These are phyloP conservation scores for Parmelia sp. DNA, from an alignment of 495 filamentous ascomycete species.

Conservation along the genomic window DNA sequence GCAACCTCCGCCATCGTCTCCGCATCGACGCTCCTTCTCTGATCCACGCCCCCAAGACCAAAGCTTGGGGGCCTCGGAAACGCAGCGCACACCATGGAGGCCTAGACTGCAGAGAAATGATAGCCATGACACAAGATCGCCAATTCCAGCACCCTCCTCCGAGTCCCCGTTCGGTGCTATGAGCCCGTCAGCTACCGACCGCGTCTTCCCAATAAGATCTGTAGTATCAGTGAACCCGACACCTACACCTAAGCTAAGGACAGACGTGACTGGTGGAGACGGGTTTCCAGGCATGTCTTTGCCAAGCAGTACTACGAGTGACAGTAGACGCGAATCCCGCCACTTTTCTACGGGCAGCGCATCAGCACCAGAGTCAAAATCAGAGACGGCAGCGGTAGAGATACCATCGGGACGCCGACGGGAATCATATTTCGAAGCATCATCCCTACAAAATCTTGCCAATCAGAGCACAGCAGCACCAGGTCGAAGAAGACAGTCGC, in stretches of 20 bases:
- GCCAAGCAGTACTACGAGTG: conserved; percentile 19
- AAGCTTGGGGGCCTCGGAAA: conserved; percentile 3
- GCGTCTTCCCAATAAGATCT: conserved; percentile 80
- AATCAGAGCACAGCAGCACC: neutral
- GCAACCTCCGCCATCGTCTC: neutral
- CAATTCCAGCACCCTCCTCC: conserved; percentile 7
- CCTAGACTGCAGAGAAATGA: neutral
- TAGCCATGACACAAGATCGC: neutral
- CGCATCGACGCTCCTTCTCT: conserved; percentile 13
- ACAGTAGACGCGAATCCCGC: conserved; percentile 6
- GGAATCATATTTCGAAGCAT: neutral
- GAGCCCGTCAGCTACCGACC: conserved; percentile 48
- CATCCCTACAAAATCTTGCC: neutral
- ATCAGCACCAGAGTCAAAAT: conserved; percentile 7
- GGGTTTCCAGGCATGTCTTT: conserved; percentile 25
- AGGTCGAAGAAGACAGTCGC: conserved; percentile 7
- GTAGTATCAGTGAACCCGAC: conserved; percentile 66
- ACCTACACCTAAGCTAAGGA: conserved; percentile 18
- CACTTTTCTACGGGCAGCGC: conserved; percentile 19
- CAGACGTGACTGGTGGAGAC: conserved; percentile 17
- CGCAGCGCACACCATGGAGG: neutral
- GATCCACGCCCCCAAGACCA: conserved; percentile 11
- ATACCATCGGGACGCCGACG: conserved; percentile 9
- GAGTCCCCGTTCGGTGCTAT: conserved; percentile 30
- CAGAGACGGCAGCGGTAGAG: neutral